Evolutionary conservation across 257 asterid genomes (phyloP).

Genomic region (Solanum verrucosum): DNA sequence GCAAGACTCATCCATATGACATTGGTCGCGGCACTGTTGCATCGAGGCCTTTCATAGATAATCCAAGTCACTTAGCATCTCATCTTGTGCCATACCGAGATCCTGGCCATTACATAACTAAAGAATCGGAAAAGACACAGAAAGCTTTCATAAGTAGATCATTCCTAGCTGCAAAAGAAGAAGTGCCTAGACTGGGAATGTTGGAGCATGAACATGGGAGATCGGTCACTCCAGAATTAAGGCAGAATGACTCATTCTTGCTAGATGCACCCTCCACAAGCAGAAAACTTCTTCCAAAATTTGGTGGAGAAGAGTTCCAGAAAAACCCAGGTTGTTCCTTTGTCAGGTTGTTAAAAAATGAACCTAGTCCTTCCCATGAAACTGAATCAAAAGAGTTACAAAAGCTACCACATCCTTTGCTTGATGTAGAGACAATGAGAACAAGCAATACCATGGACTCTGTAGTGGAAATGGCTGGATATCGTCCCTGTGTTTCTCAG

Average conservation of each 20-base stretch:
- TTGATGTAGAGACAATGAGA: constrained; percentile 33
- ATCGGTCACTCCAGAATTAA: constrained; percentile 5
- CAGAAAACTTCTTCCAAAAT: constrained; percentile 2
- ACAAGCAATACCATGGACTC: constrained; percentile 40
- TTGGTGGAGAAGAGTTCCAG: constrained; percentile 11
- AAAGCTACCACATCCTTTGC: constrained; percentile 22
- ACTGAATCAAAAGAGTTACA: not conserved
- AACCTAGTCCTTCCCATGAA: not conserved
- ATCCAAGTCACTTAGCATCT: constrained; percentile 21
- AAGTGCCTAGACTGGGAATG: constrained; percentile 11
- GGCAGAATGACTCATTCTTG: constrained; percentile 1
- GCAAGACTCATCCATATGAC: constrained; percentile 20
- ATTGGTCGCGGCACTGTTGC: constrained; percentile 5
- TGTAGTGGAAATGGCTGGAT: constrained; percentile 8
- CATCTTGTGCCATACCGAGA: constrained; percentile 8
- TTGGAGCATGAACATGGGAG: constrained; percentile 15
- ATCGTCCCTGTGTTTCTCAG: constrained; percentile 41
- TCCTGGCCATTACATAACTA: not conserved
- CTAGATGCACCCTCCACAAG: constrained; percentile 4
- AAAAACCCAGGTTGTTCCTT: constrained; percentile 11
- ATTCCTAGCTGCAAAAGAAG: constrained; percentile 9
- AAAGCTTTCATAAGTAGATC: constrained; percentile 3
- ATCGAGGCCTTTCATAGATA: constrained; percentile 18
- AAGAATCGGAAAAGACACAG: not conserved
- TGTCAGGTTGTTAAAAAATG: constrained; percentile 2